Percentiles rank a stretch among this genome's conserved stretches.
Conservation (phyloP, 2,329 filamentous ascomycete genomes). For the Colletotrichum sp. region DNA sequence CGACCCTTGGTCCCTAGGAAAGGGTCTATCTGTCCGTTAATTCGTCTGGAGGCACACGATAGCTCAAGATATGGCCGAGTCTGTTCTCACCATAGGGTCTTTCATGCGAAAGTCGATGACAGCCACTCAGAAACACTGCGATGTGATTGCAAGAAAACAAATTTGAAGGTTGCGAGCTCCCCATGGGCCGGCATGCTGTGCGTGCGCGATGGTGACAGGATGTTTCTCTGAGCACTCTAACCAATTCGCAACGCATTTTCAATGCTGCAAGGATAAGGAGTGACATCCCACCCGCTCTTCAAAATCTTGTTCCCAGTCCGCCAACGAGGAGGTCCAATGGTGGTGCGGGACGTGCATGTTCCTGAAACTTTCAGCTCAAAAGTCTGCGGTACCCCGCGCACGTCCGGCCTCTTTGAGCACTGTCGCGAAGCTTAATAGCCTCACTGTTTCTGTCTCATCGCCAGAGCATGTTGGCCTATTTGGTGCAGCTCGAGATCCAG, state of each 20-base stretch:
- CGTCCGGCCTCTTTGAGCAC: not conserved
- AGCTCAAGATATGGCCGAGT: not conserved
- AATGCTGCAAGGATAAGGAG: not conserved
- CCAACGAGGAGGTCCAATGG: not conserved
- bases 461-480: not conserved
- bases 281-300: not conserved
- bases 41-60: not conserved
- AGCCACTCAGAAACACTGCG: not conserved
- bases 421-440: not conserved
- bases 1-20: not conserved
- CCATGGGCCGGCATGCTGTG: not conserved
- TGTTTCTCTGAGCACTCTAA: not conserved
- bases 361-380: constrained; percentile 7
- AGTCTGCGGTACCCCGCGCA: constrained; percentile 9
- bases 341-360: not conserved
- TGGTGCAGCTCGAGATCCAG: not conserved
- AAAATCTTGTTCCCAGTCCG: not conserved
- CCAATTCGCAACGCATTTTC: not conserved
- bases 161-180: not conserved
- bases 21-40: not conserved
- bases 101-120: not conserved
- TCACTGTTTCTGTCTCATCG: constrained; percentile 10
- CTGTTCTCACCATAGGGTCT: not conserved
- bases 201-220: not conserved
- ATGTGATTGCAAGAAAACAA: not conserved